Evolutionary conservation across 768 basidiomycete species (phyloP).

Genomic region (Leccinellum luteum): DNA sequence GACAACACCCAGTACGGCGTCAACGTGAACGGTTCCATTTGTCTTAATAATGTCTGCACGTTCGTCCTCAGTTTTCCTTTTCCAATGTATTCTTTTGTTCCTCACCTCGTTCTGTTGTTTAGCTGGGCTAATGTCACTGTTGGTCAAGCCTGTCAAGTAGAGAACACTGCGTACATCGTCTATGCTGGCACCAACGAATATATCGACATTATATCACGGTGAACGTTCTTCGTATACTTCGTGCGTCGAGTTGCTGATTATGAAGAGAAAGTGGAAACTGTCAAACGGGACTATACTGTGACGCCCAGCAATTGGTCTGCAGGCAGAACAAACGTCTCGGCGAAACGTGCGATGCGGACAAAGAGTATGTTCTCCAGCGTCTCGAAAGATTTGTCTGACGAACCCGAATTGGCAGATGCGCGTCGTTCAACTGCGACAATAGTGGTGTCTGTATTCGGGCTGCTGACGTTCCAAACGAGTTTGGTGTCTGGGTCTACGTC

Average conservation of each 20-base stretch:
- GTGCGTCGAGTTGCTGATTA: not conserved
- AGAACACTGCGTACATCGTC: slow-evolving; percentile 78
- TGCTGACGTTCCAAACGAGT: slow-evolving; percentile 59
- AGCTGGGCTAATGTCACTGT: slow-evolving; percentile 81
- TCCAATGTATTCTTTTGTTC: not conserved
- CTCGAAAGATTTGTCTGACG: slow-evolving; percentile 31
- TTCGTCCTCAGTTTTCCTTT: slow-evolving; percentile 34
- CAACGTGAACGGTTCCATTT: slow-evolving; percentile 80
- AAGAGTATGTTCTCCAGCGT: slow-evolving; percentile 40
- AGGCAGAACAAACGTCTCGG: slow-evolving; percentile 55
- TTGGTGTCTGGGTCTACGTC: slow-evolving; percentile 67
- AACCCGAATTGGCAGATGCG: slow-evolving; percentile 47
- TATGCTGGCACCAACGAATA: slow-evolving; percentile 60
- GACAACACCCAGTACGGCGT: slow-evolving; percentile 71
- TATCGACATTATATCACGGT: slow-evolving; percentile 82
- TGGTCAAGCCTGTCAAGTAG: slow-evolving; percentile 60
- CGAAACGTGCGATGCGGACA: slow-evolving; percentile 58
- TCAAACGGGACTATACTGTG: slow-evolving; percentile 70
- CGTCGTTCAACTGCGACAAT: slow-evolving; percentile 69
- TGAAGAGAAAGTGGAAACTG: slow-evolving; percentile 61
- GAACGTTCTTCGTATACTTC: not conserved
- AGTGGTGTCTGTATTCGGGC: slow-evolving; percentile 60
- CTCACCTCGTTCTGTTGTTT: not conserved
- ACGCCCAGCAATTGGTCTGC: slow-evolving; percentile 57
- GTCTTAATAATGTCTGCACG: slow-evolving; percentile 83